Conservation (phyloP, 352 stramenopile species). For the Pythium insidiosum region DNA sequence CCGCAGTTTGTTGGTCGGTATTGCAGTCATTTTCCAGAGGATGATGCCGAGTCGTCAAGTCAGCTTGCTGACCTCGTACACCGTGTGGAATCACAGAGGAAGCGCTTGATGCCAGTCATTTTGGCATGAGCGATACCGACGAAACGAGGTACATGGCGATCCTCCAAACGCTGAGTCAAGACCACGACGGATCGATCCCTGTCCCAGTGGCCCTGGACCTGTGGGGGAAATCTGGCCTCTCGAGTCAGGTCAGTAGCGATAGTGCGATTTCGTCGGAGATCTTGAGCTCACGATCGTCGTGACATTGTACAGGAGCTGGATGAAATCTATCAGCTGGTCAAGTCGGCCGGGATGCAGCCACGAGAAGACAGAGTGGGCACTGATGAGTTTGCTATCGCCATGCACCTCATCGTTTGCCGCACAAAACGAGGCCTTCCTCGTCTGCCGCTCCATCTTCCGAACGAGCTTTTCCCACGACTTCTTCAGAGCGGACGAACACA, state of each 20-base stretch:
- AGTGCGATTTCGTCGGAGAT: background rate
- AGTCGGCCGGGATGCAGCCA: constrained; percentile 16
- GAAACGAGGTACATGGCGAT: constrained; percentile 17
- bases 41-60: background rate
- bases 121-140: constrained; percentile 12
- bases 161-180: constrained; percentile 11
- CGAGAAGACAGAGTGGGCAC: too few species aligned
- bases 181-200: constrained; percentile 5
- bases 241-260: constrained; percentile 1
- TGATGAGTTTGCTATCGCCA: constrained; percentile 25
- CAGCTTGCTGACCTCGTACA: too few species aligned
- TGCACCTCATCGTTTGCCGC: constrained; percentile 37
- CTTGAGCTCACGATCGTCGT: too few species aligned
- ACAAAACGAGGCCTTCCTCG: constrained; percentile 21
- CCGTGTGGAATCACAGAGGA: too few species aligned
- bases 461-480: constrained; percentile 22
- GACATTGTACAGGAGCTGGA: constrained; percentile 9
- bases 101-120: constrained; percentile 4
- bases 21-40: background rate
- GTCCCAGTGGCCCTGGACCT: constrained; percentile 10
- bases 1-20: constrained; percentile 12
- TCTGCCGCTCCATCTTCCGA: constrained; percentile 21
- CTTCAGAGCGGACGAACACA: too few species aligned
- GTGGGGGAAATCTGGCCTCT: constrained; percentile 14
- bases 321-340: constrained; percentile 15